phyloP scores from a whole-genome alignment of 2,329 filamentous ascomycete genomes.

The Diaporthe citri region DNA sequence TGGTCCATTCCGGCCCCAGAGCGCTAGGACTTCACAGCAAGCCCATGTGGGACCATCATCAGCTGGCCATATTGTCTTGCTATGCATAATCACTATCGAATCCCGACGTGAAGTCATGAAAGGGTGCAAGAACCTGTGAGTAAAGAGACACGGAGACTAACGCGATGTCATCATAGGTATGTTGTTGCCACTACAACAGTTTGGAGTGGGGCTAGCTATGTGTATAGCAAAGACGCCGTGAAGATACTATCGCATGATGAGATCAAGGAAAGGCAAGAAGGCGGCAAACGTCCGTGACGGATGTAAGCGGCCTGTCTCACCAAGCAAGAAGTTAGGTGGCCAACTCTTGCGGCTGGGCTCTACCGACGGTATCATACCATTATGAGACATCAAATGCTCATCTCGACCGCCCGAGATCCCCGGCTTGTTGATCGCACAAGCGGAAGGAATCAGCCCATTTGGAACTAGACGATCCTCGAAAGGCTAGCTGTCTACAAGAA shows the following conservation, averaged over 20 bases:
- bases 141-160: background rate
- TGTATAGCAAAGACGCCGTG: conserved; percentile 91
- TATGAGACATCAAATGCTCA: background rate
- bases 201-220: conserved; percentile 94
- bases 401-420: background rate
- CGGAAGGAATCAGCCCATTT: background rate
- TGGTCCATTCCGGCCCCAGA: background rate
- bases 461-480: background rate
- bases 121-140: background rate
- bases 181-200: conserved; percentile 89
- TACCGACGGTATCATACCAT: background rate
- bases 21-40: background rate
- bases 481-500: background rate
- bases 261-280: conserved; percentile 43
- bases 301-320: background rate
- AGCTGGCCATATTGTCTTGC: background rate
- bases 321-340: background rate
- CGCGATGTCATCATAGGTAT: conserved; percentile 65
- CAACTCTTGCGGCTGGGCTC: background rate
- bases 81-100: background rate
- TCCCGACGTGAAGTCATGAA: background rate
- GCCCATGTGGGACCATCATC: background rate
- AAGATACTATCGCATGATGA: conserved; percentile 74
- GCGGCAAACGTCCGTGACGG: conserved; percentile 21
- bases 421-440: background rate